Conservation (phyloP, 805 yeast species). For the Candida xiaguanensis region DNA sequence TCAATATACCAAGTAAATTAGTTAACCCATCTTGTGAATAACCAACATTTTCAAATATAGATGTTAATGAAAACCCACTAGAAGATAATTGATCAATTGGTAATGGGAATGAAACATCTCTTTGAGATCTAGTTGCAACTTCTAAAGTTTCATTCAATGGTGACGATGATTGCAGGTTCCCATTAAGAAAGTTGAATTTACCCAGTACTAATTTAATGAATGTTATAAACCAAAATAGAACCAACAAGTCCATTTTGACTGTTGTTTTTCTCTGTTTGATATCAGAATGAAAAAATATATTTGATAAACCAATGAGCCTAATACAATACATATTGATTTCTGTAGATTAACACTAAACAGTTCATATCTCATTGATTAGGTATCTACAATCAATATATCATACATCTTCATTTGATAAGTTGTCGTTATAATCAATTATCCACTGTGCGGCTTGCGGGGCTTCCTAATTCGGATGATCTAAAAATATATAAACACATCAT, state of each 20-base stretch:
- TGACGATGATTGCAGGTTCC: background rate
- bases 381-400: too few species aligned
- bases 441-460: too few species aligned
- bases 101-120: constrained; percentile 28
- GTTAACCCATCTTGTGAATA: constrained; percentile 19
- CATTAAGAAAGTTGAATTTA: constrained; percentile 15
- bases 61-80: constrained; percentile 30
- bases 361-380: too few species aligned
- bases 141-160: constrained; percentile 7
- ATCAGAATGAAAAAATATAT: too few species aligned
- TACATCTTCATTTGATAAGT: too few species aligned
- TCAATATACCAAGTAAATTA: constrained; percentile 26
- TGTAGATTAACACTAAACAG: too few species aligned
- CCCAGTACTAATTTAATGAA: background rate
- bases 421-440: too few species aligned
- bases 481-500: background rate
- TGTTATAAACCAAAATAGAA: background rate
- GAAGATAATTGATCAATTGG: constrained; percentile 32
- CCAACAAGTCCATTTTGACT: background rate
- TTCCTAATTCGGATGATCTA: too few species aligned
- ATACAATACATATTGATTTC: too few species aligned
- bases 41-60: constrained; percentile 28
- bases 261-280: background rate
- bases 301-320: too few species aligned
- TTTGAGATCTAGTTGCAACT: constrained; percentile 27